Conservation (phyloP, 1,139 yeast species). For the Kurtzmaniella quercitrusa region DNA sequence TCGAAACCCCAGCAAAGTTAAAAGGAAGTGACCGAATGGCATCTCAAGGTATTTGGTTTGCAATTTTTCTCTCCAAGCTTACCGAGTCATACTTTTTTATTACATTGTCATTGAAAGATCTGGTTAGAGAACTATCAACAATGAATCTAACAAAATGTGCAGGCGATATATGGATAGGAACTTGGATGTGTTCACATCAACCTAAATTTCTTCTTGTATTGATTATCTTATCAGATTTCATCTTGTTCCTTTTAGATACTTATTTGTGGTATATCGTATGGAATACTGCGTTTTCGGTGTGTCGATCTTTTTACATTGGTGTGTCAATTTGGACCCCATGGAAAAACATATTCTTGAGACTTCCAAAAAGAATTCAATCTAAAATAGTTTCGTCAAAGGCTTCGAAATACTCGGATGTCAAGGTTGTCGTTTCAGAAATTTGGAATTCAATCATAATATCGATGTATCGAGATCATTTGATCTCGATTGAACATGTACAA, state of each 20-base stretch:
- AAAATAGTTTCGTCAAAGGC: conserved; percentile 35
- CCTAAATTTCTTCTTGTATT: conserved; percentile 34
- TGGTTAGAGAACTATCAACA: conserved; percentile 42
- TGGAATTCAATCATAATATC: conserved; percentile 55
- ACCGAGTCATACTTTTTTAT: conserved; percentile 49
- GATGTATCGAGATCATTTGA: conserved; percentile 53
- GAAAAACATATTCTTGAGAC: conserved; percentile 48
- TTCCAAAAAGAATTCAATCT: conserved; percentile 48
- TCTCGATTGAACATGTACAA: conserved; percentile 48
- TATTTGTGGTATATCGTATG: conserved; percentile 55
- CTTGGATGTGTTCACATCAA: conserved; percentile 34
- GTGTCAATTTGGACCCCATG: conserved; percentile 57
- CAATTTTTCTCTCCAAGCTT: conserved; percentile 43
- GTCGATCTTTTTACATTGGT: conserved; percentile 46
- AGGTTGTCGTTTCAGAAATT: conserved; percentile 39
- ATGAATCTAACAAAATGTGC: conserved; percentile 38
- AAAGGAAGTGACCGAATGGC: conserved; percentile 36
- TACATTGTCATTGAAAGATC: conserved; percentile 44
- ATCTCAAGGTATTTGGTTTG: conserved; percentile 45
- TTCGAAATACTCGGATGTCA: conserved; percentile 27
- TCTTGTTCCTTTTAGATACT: conserved; percentile 49
- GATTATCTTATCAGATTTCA: conserved; percentile 38
- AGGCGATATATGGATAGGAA: conserved; percentile 43
- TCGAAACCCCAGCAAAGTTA: conserved; percentile 31
- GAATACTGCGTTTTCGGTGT: conserved; percentile 48